These are phyloP conservation scores for Ophiostoma montium DNA, from an alignment of 2,329 filamentous ascomycete genomes.

Conservation along the genomic window DNA sequence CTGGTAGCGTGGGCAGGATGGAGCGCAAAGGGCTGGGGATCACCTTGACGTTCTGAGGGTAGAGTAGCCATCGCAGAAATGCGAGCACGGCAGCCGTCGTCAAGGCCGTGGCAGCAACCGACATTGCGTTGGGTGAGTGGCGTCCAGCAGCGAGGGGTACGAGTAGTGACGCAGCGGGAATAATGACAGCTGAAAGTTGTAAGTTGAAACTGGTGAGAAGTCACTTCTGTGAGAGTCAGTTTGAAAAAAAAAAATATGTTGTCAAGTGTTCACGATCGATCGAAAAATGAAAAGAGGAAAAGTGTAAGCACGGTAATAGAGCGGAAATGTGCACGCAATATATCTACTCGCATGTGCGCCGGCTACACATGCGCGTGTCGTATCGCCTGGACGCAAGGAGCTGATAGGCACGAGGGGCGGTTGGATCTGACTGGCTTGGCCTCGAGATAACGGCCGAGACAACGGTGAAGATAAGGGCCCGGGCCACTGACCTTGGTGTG, in stretches of 20 bases:
- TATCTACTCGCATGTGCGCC: not conserved
- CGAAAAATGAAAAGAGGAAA: not conserved
- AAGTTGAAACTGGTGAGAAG: too few relatives aligned
- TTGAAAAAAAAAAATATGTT: too few relatives aligned
- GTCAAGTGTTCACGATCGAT: not conserved
- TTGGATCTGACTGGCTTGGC: not conserved
- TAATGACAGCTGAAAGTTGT: too few relatives aligned
- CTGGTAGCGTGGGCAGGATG: slow-evolving; percentile 14
- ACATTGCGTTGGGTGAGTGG: not conserved
- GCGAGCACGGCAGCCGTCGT: slow-evolving; percentile 13
- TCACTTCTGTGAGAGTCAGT: too few relatives aligned
- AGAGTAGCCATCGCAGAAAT: slow-evolving; percentile 14
- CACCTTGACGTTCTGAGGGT: slow-evolving; percentile 13
- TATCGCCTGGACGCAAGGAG: not conserved
- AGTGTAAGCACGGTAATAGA: not conserved
- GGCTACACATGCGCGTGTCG: not conserved
- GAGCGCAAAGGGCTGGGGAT: slow-evolving; percentile 16
- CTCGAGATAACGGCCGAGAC: not conserved
- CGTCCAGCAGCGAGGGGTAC: too few relatives aligned
- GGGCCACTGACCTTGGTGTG: not conserved
- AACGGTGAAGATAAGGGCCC: not conserved
- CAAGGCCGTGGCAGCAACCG: slow-evolving; percentile 10
- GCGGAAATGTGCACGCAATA: too few relatives aligned
- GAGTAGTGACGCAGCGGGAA: too few relatives aligned
- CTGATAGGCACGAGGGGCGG: not conserved